Evolutionary conservation across 345 rosid species (phyloP).

Genomic region (Gossypium sturtianum): DNA sequence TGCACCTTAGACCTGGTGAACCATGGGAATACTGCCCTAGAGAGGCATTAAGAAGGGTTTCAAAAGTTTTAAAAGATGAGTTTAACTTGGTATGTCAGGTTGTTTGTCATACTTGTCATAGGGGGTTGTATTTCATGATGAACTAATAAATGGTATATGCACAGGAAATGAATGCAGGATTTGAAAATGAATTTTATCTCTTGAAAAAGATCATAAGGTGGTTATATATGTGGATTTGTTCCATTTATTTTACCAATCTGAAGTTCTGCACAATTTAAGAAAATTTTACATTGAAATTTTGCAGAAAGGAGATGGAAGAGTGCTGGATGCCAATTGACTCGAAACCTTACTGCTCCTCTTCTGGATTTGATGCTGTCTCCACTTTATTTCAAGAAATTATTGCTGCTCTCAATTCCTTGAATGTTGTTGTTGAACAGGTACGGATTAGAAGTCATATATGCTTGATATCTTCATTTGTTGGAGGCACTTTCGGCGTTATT

Average conservation of each 20-base stretch:
- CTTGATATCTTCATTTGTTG: not conserved
- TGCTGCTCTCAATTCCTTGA: conserved; percentile 54
- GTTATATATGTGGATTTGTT: not conserved
- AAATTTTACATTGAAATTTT: conserved; percentile 9
- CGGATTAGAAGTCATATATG: not conserved
- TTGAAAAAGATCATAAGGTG: conserved; percentile 63
- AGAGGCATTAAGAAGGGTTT: conserved; percentile 63
- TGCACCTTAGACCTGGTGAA: conserved; percentile 76
- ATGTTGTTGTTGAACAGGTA: conserved; percentile 85
- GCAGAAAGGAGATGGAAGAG: conserved; percentile 78
- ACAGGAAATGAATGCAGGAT: conserved; percentile 92
- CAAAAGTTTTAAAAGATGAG: conserved; percentile 70
- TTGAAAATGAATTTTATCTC: conserved; percentile 85
- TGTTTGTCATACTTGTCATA: not conserved
- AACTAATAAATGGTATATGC: conserved; percentile 10
- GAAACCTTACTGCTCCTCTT: conserved; percentile 62
- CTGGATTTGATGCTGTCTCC: conserved; percentile 63
- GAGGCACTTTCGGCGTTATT: not conserved
- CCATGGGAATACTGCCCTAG: conserved; percentile 97
- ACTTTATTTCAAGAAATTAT: conserved; percentile 59
- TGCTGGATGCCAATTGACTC: conserved; percentile 70
- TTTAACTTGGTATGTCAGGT: conserved; percentile 59
- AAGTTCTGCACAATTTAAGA: not conserved
- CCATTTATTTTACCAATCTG: not conserved
- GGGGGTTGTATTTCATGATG: conserved; percentile 1